Conservation (phyloP, 495 filamentous ascomycete species). For the Penicillium psychrofluorescens region DNA sequence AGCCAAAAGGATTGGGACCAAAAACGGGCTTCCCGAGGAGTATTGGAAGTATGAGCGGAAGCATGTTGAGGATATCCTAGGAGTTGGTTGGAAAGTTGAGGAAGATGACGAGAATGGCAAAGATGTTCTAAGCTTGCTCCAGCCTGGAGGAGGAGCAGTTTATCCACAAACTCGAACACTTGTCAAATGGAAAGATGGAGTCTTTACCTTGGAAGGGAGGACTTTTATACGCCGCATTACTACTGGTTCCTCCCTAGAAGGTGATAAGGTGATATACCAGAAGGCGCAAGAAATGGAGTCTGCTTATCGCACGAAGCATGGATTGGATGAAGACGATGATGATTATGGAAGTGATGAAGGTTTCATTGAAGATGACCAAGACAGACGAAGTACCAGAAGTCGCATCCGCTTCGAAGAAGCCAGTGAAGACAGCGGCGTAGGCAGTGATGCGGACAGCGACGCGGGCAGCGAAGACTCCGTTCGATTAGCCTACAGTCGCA, state of each 20-base stretch:
- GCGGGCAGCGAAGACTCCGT: too few relatives aligned
- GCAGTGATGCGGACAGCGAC: too few relatives aligned
- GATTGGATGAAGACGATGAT: background rate
- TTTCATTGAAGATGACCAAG: background rate
- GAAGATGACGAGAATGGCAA: conserved; percentile 11
- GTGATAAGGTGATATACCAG: conserved; percentile 14
- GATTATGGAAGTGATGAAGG: too few relatives aligned
- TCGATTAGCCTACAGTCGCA: too few relatives aligned
- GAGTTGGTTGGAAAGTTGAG: conserved; percentile 17
- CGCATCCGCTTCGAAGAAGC: background rate
- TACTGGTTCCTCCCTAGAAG: conserved; percentile 6
- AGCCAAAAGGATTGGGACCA: conserved; percentile 2
- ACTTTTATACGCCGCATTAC: conserved; percentile 14
- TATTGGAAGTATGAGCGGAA: conserved; percentile 11
- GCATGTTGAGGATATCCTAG: conserved; percentile 12
- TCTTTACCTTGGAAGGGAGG: conserved; percentile 10
- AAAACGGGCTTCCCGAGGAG: conserved; percentile 5
- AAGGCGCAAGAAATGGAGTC: conserved; percentile 13
- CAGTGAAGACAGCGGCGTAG: too few relatives aligned
- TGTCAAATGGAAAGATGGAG: conserved; percentile 16
- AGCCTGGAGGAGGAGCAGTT: conserved; percentile 1
- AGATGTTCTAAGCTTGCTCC: conserved; percentile 5
- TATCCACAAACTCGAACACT: conserved; percentile 17
- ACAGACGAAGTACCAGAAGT: background rate
- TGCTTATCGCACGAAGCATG: conserved; percentile 2